phyloP scores from a whole-genome alignment of 2,329 filamentous ascomycete species.

The Penicillium concentricum region DNA sequence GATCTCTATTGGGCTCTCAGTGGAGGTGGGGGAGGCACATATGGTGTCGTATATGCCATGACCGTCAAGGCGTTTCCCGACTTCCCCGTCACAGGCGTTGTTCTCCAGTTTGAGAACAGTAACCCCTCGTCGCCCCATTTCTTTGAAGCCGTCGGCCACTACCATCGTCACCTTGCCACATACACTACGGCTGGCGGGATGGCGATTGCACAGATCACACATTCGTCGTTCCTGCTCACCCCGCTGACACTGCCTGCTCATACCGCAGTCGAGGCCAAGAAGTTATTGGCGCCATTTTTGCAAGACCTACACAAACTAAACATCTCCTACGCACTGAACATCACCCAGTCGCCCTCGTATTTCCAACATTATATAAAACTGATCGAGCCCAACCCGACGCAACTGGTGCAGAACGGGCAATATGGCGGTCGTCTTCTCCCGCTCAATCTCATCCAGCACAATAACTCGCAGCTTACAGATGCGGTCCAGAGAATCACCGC shows the following conservation, averaged over 20 bases:
- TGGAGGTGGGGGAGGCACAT: constrained; percentile 60
- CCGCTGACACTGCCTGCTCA: constrained; percentile 9
- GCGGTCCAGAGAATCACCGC: background rate
- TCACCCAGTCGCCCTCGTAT: constrained; percentile 5
- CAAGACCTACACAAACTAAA: constrained; percentile 4
- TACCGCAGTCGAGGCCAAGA: constrained; percentile 1
- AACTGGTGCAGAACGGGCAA: constrained; percentile 2
- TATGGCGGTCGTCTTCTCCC: constrained; percentile 11
- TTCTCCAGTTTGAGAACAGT: constrained; percentile 41
- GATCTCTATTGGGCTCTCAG: constrained; percentile 64
- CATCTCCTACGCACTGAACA: constrained; percentile 5
- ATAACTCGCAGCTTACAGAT: constrained; percentile 3
- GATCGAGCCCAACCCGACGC: background rate
- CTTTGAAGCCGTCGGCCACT: constrained; percentile 35
- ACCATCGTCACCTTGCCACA: constrained; percentile 9
- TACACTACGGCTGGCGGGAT: constrained; percentile 11
- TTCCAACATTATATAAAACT: constrained; percentile 6
- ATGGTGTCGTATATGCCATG: constrained; percentile 56
- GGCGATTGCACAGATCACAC: constrained; percentile 10
- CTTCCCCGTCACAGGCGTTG: constrained; percentile 43
- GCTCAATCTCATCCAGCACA: background rate
- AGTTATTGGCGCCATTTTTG: background rate
- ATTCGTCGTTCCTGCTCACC: constrained; percentile 7
- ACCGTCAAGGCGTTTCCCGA: constrained; percentile 53
- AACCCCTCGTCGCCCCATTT: constrained; percentile 44